phyloP scores from a whole-genome alignment of 225 moss, liverwort and hornwort genomes.

The Ulota crispa region DNA sequence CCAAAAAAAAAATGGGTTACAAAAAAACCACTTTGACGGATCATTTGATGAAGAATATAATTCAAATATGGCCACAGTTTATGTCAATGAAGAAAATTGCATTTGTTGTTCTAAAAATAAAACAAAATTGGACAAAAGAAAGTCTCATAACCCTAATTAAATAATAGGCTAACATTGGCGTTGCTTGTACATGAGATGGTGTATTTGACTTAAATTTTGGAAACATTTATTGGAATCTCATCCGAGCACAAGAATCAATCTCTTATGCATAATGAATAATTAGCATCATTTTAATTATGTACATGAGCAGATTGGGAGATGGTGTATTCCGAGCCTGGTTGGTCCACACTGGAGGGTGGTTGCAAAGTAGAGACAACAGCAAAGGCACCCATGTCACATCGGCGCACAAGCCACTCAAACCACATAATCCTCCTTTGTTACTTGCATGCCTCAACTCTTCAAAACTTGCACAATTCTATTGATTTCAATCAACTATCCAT shows the following conservation, averaged over 20 bases:
- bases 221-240: not conserved
- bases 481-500: too few relatives aligned
- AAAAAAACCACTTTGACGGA: not conserved
- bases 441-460: conserved; percentile 21
- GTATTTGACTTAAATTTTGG: not conserved
- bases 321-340: not conserved
- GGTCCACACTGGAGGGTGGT: not conserved
- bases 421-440: conserved; percentile 40
- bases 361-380: not conserved
- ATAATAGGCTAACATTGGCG: not conserved
- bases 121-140: not conserved
- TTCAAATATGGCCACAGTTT: not conserved
- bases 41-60: accelerated
- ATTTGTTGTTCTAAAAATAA: accelerated
- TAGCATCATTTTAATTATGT: not conserved
- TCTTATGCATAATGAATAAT: not conserved
- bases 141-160: not conserved
- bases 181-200: accelerated
- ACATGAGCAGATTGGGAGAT: not conserved
- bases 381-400: conserved; percentile 29
- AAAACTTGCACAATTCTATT: not conserved
- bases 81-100: accelerated
- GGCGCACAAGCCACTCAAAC: conserved; percentile 38
- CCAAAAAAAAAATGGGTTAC: accelerated
- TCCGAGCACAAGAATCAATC: accelerated